These are phyloP conservation scores for Colletotrichum zoysiae DNA, from an alignment of 2,329 filamentous ascomycete genomes.

Conservation along the genomic window DNA sequence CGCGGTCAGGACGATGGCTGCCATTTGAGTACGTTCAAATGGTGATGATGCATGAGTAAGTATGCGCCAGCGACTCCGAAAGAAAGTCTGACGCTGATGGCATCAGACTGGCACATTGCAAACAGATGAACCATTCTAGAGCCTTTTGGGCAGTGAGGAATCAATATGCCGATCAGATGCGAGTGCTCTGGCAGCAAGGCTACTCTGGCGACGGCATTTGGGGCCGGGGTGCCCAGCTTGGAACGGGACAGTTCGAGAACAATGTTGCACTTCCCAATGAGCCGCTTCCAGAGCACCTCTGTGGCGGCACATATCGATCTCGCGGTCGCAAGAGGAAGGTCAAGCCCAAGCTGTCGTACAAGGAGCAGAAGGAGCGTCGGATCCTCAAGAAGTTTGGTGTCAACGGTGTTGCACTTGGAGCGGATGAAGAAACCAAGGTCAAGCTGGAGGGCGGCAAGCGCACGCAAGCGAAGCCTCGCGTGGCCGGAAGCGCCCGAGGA, in stretches of 20 bases:
- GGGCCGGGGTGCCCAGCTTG: constrained; percentile 77
- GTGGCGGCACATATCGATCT: constrained; percentile 82
- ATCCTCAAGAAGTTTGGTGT: constrained; percentile 83
- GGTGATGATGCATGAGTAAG: constrained; percentile 91
- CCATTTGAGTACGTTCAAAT: constrained; percentile 89
- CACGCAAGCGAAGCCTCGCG: constrained; percentile 74
- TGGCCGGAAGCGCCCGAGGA: constrained; percentile 80
- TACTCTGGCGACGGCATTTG: constrained; percentile 89
- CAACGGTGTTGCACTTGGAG: constrained; percentile 76
- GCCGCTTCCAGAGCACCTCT: constrained; percentile 77
- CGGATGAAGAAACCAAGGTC: constrained; percentile 74
- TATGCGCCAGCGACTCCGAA: background rate
- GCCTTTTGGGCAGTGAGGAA: constrained; percentile 87
- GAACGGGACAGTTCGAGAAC: constrained; percentile 69
- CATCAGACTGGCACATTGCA: constrained; percentile 81
- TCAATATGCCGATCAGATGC: constrained; percentile 78
- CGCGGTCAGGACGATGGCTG: constrained; percentile 76
- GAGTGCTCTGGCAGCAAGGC: constrained; percentile 73
- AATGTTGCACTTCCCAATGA: constrained; percentile 67
- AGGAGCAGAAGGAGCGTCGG: constrained; percentile 78
- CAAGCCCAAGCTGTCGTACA: constrained; percentile 71
- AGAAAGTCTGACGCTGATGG: constrained; percentile 32
- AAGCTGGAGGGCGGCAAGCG: constrained; percentile 76
- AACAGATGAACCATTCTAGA: constrained; percentile 90
- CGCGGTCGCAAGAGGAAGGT: constrained; percentile 66